Base-by-base conservation (phyloP, 106 monocot species). In the Cymbidium sinense region DNA sequence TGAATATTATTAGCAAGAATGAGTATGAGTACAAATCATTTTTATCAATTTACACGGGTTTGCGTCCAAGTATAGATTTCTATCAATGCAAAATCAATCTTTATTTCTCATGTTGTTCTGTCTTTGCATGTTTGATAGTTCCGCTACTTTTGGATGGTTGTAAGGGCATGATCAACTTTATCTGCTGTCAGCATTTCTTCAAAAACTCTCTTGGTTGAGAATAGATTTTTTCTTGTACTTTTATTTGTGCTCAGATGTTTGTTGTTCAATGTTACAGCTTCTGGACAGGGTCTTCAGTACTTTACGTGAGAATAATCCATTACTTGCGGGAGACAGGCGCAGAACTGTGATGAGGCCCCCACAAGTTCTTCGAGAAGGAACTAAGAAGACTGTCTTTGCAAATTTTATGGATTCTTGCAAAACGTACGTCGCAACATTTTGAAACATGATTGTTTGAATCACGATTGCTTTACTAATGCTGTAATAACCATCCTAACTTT, bases 351-450 rank as follows among this genome's bases (percentile, higher is more conserved):
- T 98, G 94, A 90, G 92, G 83, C 98, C 98, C 27, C 98, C 98
- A 55, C 92, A 94, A 83, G 98, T 98, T 77, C 90, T 94, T 75
- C 85, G 94, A 72, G 98, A 98, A 86, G 98, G 98, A 79, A 98
- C 94, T 34, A 94, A 98, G 81, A 98, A 92, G 85, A 98, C 90
- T 0, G 92, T 94, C 29, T 98, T 98, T 87, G 98, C 94, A 64
- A 98, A 98, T 73, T 98, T 98, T 43, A 98, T 98, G 98, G 91
- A 92, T 61, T 76, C 90, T 7, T 98, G 98, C 88, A 98, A 90
- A 55, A 92, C 86, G 98, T 90, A 89, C 55, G 79, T 54, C 12
- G 39, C 36, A 18, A 43, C 25, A 73, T 73, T 37, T 10, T 41
- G 5, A 23, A 43, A 4, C 5, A 39, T 15, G 12, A 21, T 71